Percentiles rank a stretch among this genome's conserved stretches.
These are phyloP conservation scores for Isoetes taiwanensis DNA, from an alignment of 75 land plant species.

Conservation along the genomic window DNA sequence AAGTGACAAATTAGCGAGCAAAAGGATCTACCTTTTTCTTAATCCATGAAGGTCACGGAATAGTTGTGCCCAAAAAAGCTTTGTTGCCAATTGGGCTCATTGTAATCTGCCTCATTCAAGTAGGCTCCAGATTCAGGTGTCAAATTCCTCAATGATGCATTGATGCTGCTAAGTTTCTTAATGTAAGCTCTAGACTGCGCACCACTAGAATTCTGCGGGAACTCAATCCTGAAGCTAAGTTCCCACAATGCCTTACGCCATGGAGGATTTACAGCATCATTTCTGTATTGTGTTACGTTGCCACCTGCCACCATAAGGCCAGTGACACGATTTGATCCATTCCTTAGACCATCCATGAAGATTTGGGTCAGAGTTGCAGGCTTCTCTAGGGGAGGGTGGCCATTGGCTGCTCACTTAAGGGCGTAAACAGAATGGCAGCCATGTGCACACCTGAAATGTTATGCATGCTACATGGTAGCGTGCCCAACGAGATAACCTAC, in stretches of 20 bases:
- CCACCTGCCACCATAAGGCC: constrained; percentile 16
- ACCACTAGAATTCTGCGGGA: not conserved
- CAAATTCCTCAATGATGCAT: not conserved
- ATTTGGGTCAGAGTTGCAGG: no score
- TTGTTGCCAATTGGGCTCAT: constrained; percentile 18
- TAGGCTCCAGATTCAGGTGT: constrained; percentile 18
- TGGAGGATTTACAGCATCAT: constrained; percentile 21
- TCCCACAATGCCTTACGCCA: constrained; percentile 27
- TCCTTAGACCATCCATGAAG: no score
- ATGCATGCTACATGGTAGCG: no score
- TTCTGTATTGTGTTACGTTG: constrained; percentile 5
- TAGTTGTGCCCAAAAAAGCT: constrained; percentile 15
- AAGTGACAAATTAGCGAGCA: constrained; percentile 13
- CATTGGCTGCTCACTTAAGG: no score
- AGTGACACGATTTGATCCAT: no score
- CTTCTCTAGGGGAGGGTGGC: no score
- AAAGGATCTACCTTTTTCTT: constrained; percentile 11
- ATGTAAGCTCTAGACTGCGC: not conserved
- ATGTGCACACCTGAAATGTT: no score
- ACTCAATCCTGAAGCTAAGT: constrained; percentile 3
- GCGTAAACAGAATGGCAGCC: no score
- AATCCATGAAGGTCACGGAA: constrained; percentile 1
- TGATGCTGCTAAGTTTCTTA: no score
- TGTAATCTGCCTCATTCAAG: constrained; percentile 22
- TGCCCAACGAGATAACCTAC: no score